Conservation (phyloP, 1,139 yeast species). For the Suhomyces coccinellae region DNA sequence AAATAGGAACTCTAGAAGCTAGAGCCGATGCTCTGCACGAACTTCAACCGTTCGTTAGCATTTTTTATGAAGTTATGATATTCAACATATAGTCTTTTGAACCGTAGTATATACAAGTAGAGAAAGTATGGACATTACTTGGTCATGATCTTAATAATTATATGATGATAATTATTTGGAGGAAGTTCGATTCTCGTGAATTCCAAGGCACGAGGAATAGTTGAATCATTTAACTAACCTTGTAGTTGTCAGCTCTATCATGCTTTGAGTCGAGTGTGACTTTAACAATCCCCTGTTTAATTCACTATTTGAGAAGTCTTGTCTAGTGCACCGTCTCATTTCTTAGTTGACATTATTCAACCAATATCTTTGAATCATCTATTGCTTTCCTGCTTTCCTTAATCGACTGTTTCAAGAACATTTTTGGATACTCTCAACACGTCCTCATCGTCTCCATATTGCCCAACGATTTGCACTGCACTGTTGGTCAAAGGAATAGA, state of each 20-base stretch:
- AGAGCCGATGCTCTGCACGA: slow-evolving; percentile 1
- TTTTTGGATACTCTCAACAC: slow-evolving; percentile 39
- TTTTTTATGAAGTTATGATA: slow-evolving; percentile 37
- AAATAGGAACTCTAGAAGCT: neutral
- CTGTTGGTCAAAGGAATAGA: slow-evolving; percentile 62
- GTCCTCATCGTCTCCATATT: slow-evolving; percentile 74
- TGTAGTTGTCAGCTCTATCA: too few species aligned
- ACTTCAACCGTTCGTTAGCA: slow-evolving; percentile 22
- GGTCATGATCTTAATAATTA: neutral
- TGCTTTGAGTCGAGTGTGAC: too few species aligned
- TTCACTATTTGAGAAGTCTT: too few species aligned
- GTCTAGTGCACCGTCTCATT: too few species aligned
- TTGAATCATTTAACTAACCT: too few species aligned
- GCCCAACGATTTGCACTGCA: slow-evolving; percentile 79
- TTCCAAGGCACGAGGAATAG: too few species aligned
- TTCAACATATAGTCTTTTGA: slow-evolving; percentile 27
- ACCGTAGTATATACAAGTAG: slow-evolving; percentile 19
- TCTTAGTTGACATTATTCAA: too few species aligned
- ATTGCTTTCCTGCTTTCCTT: too few species aligned
- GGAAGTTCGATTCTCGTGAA: too few species aligned
- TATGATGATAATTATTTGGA: too few species aligned
- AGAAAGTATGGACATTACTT: neutral
- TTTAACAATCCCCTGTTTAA: too few species aligned
- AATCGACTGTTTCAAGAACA: neutral
- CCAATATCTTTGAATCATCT: too few species aligned